Base-by-base conservation (phyloP, 805 yeast species). In the Yamadazyma takamatsuzukensis region DNA sequence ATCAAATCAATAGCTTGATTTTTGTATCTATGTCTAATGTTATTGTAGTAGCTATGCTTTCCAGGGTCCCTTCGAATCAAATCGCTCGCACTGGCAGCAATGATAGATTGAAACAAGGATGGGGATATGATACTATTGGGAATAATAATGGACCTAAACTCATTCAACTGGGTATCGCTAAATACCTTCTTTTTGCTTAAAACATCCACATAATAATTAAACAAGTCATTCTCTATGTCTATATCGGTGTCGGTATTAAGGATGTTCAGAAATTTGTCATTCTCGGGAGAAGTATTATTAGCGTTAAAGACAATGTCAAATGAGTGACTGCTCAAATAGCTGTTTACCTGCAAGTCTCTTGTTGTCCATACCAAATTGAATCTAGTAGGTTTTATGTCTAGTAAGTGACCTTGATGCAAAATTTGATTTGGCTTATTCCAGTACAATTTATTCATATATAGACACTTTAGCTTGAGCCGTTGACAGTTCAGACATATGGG, bases 401-500 rank as follows among this genome's bases (percentile, higher is more conserved):
- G 10, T 6, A 27, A 13, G 9, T 27, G 15, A 6, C 30, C 30
- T 16, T 27, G 9, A 14, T 17, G 13, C 5, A 5, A 9, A 11
- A 10, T 30, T 19, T 48, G 55, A 25, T 49, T 39, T 8, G 18
- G 17, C 7, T 15, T 18, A 18, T 43, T 24, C 56, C 57, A 53
- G 17, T 34, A 37, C 2, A 48, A 24, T 16, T 25, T 36, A 13
- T 36, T 33, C 4, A 21, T 32, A 33, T 53, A 75, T 13, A 56
- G 57, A 44, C 80, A 75, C 25, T 60, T 54, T 37, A 72, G 60
- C 6, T 54, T 45, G 19, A 74, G 50, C 17, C 78, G 47, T 7
- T n/a, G n/a, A 41, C 80, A 75, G 41, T 67, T 76, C 2, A 68
- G 60, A 45, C 80, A 75, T 1, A 53, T 44, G 2, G 80, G 80